These are phyloP conservation scores for Prunus mira DNA, from an alignment of 306 rosid species.

Conservation along the genomic window DNA sequence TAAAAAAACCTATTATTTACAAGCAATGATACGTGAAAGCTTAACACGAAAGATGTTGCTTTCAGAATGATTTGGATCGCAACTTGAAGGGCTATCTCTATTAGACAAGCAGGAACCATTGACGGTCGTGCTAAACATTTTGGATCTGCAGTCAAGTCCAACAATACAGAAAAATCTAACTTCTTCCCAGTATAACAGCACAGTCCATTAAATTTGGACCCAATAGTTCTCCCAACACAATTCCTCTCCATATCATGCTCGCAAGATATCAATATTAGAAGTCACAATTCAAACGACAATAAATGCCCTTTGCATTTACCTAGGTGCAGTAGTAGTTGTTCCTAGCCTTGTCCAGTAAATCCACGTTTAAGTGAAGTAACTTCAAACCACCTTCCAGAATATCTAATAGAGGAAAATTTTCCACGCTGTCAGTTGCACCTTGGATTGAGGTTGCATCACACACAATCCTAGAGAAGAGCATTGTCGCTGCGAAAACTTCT, in stretches of 20 bases:
- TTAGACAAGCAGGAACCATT: background rate
- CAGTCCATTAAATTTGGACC: background rate
- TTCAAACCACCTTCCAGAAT: constrained; percentile 88
- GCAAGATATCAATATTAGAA: background rate
- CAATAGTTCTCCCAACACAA: background rate
- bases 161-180: background rate
- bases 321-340: constrained; percentile 84
- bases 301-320: constrained; percentile 41
- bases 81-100: background rate
- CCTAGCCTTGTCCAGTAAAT: constrained; percentile 60
- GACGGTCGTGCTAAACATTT: background rate
- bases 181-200: no score
- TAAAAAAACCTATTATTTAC: background rate
- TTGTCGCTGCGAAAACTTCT: no score
- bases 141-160: background rate
- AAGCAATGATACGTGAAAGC: background rate
- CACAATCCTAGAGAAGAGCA: no score
- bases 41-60: background rate
- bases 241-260: background rate
- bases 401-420: constrained; percentile 48
- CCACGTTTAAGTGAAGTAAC: constrained; percentile 64
- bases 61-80: background rate
- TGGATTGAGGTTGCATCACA: no score
- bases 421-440: no score
- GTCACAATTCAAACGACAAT: background rate